phyloP scores from a whole-genome alignment of 2,329 filamentous ascomycete species.

The Verticillium zaregamsianum region DNA sequence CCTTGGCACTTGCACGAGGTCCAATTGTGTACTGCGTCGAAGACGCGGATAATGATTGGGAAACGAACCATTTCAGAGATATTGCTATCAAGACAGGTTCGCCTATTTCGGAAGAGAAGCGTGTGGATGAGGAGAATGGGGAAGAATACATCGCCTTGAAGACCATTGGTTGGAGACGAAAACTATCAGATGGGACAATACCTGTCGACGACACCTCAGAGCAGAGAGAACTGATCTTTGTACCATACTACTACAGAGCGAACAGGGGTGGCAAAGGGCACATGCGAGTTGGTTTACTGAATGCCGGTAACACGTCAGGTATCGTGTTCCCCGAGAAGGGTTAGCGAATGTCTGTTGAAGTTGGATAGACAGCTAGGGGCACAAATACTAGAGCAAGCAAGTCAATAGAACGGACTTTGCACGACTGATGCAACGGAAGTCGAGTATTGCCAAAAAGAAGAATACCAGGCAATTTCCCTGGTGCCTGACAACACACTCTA shows the following conservation, averaged over 20 bases:
- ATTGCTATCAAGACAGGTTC: not conserved
- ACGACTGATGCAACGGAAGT: no score
- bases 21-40: conserved; percentile 5
- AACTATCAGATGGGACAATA: not conserved
- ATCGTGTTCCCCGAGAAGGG: not conserved
- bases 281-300: conserved; percentile 3
- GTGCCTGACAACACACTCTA: no score
- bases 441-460: no score
- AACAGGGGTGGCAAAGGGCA: conserved; percentile 2
- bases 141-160: not conserved
- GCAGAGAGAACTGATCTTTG: not conserved
- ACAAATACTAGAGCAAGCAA: no score
- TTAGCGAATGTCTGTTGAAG: not conserved
- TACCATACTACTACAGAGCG: conserved; percentile 3
- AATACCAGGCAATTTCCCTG: no score
- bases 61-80: not conserved
- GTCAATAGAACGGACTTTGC: no score
- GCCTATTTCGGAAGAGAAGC: not conserved
- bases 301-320: not conserved
- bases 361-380: not conserved
- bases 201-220: not conserved
- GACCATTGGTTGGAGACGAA: not conserved
- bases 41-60: conserved; percentile 3
- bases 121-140: not conserved
- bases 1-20: conserved; percentile 21